Evolutionary conservation across 257 asterid genomes (phyloP).

Genomic region (Solanum sejunctum): DNA sequence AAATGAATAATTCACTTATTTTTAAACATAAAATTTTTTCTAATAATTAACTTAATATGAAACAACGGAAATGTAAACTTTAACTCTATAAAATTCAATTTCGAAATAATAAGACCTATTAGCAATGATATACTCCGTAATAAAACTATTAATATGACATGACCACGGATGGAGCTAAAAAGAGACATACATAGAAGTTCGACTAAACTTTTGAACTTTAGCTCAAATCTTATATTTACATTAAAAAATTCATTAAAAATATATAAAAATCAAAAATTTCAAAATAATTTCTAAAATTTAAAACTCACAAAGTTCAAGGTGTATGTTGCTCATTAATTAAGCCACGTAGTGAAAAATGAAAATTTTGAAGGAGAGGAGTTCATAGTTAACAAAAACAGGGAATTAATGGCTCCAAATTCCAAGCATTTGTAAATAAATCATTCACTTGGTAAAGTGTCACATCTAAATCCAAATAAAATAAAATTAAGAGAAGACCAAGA

Average conservation of each 20-base stretch:
- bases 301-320: neutral
- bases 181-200: no score
- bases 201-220: no score
- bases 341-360: neutral
- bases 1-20: no score
- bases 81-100: neutral
- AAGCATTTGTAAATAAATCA: neutral
- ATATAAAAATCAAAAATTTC: no score
- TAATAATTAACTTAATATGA: no score
- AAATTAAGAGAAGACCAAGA: neutral
- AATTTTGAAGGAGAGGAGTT: neutral
- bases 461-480: neutral
- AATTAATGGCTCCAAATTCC: neutral
- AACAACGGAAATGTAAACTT: no score
- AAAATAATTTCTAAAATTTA: no score
- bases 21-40: accelerated
- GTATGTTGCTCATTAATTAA: neutral
- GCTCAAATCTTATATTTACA: no score
- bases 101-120: neutral
- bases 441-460: neutral
- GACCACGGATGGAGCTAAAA: no score
- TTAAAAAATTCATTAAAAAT: no score
- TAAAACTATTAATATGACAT: neutral
- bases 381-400: neutral
- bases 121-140: neutral